Evolutionary conservation across 805 yeast species (phyloP), one percentile per base, ranked within the genome.

Genomic region (Wickerhamiella lipophila): DNA sequence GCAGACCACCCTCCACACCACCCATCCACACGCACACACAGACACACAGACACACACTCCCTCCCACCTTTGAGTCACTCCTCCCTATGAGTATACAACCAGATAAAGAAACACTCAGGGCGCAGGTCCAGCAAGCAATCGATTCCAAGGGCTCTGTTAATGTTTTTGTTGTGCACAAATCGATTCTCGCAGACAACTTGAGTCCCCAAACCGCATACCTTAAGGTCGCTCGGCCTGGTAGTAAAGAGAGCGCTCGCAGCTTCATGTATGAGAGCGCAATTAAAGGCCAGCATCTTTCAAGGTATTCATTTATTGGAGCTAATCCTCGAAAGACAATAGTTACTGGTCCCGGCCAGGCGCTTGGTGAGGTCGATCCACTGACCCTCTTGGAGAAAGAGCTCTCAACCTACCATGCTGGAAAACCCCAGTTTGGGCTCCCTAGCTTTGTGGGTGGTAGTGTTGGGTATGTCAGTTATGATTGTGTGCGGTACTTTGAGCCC

Each of bases 401-500:
- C 68, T 64, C 69, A 8, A 64, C 70, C 36, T 76, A 74, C 59
- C 75, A 71, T 49, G 86, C 84, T 59, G 85, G 88, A 1, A 78
- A 76, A 56, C 68, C 85, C 46, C 94, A 94, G 0, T 94, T 94
- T 38, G 69, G 88, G 45, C 53, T 58, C 85, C 66, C 95, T 12
- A 76, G 74, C 54, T 68, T 87, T 50, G 80, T 88, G 57, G 98
- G 99, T 50, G 99, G 99, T 54, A 97, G 97, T 5, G 75, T 89
- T 49, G 99, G 99, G 1, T 92, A 87, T 62, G 79, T 92, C 40
- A 85, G 96, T 1, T 92, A 92, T 60, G 99, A 92, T 65, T 92
- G 99, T 70, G 83, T 92, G 60, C 83, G 86, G 63, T 92, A 92
- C 66, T 92, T 92, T 57, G 99, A 92, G 68, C 99, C 99, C 52